These are phyloP conservation scores for Gaultheria prostrata DNA, from an alignment of 148 eudicot genomes.

Conservation along the genomic window DNA sequence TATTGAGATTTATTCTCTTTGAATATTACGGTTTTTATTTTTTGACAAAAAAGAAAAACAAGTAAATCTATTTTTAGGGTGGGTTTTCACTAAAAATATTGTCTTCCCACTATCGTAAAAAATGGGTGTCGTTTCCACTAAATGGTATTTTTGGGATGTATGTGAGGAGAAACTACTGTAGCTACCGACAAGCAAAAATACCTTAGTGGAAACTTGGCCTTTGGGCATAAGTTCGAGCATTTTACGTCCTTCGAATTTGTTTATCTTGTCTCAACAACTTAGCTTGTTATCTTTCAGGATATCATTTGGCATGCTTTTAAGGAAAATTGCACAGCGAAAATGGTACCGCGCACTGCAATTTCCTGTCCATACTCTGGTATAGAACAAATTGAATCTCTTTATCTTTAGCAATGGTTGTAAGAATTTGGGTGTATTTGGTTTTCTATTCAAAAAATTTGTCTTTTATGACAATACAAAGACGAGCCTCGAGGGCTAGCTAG, in stretches of 20 bases:
- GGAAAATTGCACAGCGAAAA: conserved; percentile 53
- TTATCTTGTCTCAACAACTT: background rate
- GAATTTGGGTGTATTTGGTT: background rate
- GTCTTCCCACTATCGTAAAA: too few species aligned
- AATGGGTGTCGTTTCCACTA: too few species aligned
- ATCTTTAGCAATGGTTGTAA: background rate
- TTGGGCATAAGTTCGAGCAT: background rate
- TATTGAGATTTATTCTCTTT: background rate
- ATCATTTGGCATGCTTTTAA: conserved; percentile 57
- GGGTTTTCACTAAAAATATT: background rate
- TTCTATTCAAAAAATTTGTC: background rate
- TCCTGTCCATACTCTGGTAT: conserved; percentile 65
- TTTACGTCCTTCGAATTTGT: background rate
- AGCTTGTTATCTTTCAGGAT: conserved; percentile 41
- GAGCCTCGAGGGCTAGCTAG: background rate
- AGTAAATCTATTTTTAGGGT: background rate
- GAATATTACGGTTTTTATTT: background rate
- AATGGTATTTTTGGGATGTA: too few species aligned
- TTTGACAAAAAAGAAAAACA: background rate
- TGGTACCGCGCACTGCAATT: conserved; percentile 47
- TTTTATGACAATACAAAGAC: background rate
- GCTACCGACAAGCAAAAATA: too few species aligned
- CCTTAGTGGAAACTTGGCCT: too few species aligned
- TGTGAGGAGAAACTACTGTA: too few species aligned
- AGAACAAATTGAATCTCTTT: conserved; percentile 2